Base-by-base conservation (phyloP, 2,329 filamentous ascomycete species). In the Penicillium sp. region DNA sequence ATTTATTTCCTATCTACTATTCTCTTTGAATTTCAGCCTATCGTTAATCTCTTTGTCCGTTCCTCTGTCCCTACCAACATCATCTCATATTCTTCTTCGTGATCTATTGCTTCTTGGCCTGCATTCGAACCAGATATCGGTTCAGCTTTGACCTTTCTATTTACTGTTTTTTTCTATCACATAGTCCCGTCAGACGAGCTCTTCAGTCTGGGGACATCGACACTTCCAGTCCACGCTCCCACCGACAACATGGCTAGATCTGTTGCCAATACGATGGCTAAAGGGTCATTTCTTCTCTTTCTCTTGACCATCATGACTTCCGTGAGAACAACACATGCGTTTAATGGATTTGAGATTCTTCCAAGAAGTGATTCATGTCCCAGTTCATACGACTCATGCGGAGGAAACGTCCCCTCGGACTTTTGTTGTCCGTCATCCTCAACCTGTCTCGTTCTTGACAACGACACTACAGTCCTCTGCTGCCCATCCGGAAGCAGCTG, bases 401-500 rank as follows among this genome's bases (percentile, higher is more conserved):
- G 69, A 24, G 68, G 71, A 22, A 68, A 71, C 4, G 64, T 80
- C 27, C 76, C 78, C 8, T 66, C 66, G 16, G 67, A 72, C 49
- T 81, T 81, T 62, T 79, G 76, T 63, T 81, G 79, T 55, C 66
- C 74, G 22, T 69, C 71, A 31, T 69, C 65, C 10, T 70, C 71
- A 16, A 74, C 68, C 39, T 81, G 79, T 59, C 63, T 79, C 49
- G 72, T 71, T 44, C 55, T 80, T 35, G 78, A 80, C 57, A 62
- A 69, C 52, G 71, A 68, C 11, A 77, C 68, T 33, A 76, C 77
- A 3, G 77, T 72, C 27, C 71, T 81, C 24, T 81, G 79, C 65
- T 81, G 79, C 62, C 78, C 78, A n/a, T 65, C 69, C 11, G 77
- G 75, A 4, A 56, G 66, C 26, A 67, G 69, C 49, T 81, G 79